Evolutionary conservation across 495 filamentous ascomycete species (phyloP), one percentile per base, ranked within the genome.

Genomic region (Hypoxylon subgilvum): DNA sequence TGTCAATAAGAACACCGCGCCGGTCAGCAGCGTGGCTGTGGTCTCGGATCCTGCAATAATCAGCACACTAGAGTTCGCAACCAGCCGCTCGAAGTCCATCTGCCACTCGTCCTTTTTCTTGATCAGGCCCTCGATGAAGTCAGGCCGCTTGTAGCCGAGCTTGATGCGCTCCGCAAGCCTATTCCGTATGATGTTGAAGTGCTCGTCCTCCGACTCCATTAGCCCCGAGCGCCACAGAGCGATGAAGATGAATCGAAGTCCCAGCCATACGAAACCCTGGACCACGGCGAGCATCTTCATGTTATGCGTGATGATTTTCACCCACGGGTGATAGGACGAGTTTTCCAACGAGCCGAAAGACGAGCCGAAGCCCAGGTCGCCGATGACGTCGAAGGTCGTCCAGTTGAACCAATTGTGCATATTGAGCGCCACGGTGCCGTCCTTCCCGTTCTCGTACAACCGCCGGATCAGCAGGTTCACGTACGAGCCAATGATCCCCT

Each of bases 21-120:
- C 79, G 1, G 75, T 72, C 19, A 89, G 67, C 2, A 80, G 45
- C 0, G 84, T 84, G 1, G 85, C 84, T 1, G 84, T 84, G 2
- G 86, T 87, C 51, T 88, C 85, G 0, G 79, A 82, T 8, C 84
- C 83, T 13, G 72, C 83, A n/a, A 81, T 76, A 19, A 84, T 72
- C 5, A 77, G 65, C 19, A 76, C 61, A 31, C 66, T 67, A 10
- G 70, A 75, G 52, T 80, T 82, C 5, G 66, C 51, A 12, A 68
- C 65, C 0, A 81, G 65, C 19, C 76, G 63, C 13, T 73, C 72
- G 10, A 77, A 55, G 9, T 46, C 49, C 16, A 61, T 44, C n/a
- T 10, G 57, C 70, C 72, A 63, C 38, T 79, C 77, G 10, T 81
- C 74, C 32, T 73, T 73, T 47, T 71, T 74, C 61, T 69, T 75